Base-by-base conservation (phyloP, 805 yeast genomes). In the Yarrowia osloensis region DNA sequence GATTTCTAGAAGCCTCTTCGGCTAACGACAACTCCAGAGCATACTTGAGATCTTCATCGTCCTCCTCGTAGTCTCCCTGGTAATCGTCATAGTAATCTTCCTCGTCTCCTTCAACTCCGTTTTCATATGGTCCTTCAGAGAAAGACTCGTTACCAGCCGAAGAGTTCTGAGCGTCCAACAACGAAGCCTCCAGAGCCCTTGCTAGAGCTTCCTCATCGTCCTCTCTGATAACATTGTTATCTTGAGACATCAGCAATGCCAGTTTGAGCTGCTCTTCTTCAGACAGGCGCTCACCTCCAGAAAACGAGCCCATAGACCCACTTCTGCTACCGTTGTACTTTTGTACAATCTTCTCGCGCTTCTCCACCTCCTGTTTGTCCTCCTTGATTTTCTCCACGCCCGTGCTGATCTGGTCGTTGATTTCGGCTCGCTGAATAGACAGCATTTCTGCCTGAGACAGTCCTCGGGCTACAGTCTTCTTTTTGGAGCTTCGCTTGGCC, bases 21-120 rank as follows among this genome's bases (percentile, higher is more conserved):
- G 42, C 50, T 8, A 55, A 28, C 12, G 75, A 73, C 49, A 73
- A 52, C 49, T 67, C 71, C 11, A 74, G 62, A 24, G 75, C 77
- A 28, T 67, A 70, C 22, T 68, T 69, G 15, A 70, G 61, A 24
- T 68, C 69, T 24, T 68, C 71, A 15, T 68, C 72, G 13, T 63
- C 70, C 19, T 65, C 67, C 31, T 66, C 52, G 13, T 62, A 35
- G 35, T 55, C 44, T 12, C 46, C 62, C 19, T 55, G 62, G 46
- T 55, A 37, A 19, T 55, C 44, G 17, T 55, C 62, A 13, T 55
- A 28, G 26, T 55, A 33, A 6, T 55, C 33, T 11, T 55, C 33
- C 2, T 55, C 33, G 2, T 39, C 62, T 22, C 29, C 49, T 11
- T 39, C 46, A 19, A 7, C 12, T 37, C 62, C 46, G 22, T 50